Conservation (phyloP, 23 red algal genomes). For the Agarophyton chilense region DNA sequence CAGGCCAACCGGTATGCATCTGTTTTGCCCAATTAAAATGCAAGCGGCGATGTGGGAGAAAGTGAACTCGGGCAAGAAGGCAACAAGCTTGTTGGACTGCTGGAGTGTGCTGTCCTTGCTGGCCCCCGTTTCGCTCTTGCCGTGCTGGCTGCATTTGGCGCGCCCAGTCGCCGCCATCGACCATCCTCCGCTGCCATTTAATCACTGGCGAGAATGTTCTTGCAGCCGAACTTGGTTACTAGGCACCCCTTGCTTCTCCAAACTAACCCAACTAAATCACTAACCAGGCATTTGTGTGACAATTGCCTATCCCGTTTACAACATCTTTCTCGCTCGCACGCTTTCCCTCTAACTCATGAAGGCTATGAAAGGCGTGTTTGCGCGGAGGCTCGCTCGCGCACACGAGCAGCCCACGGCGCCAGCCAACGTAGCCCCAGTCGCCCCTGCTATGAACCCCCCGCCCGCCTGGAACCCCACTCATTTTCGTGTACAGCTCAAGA, state of each 20-base stretch:
- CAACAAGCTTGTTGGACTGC: not conserved
- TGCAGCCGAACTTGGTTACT: too few relatives aligned
- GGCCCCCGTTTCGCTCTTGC: not conserved
- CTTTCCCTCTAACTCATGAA: not conserved
- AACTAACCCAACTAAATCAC: too few relatives aligned
- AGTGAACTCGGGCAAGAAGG: not conserved
- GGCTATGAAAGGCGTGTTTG: conserved; percentile 35
- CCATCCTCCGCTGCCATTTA: not conserved
- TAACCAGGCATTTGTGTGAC: too few relatives aligned
- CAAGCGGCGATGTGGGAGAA: too few relatives aligned
- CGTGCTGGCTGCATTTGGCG: not conserved
- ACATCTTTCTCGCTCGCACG: too few relatives aligned
- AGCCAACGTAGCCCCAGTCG: not conserved
- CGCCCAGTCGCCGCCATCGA: too few relatives aligned
- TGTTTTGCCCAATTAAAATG: too few relatives aligned
- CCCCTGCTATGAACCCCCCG: not conserved
- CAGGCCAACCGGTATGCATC: too few relatives aligned
- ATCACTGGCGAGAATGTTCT: not conserved
- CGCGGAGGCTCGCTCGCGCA: not conserved
- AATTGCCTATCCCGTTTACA: too few relatives aligned
- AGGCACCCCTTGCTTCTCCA: too few relatives aligned
- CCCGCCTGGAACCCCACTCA: conserved; percentile 43
- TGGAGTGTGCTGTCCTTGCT: not conserved
- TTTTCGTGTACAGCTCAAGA: conserved; percentile 58
- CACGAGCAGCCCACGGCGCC: not conserved